Conservation (phyloP, 257 asterid species). For the Leonotis leonurus region DNA sequence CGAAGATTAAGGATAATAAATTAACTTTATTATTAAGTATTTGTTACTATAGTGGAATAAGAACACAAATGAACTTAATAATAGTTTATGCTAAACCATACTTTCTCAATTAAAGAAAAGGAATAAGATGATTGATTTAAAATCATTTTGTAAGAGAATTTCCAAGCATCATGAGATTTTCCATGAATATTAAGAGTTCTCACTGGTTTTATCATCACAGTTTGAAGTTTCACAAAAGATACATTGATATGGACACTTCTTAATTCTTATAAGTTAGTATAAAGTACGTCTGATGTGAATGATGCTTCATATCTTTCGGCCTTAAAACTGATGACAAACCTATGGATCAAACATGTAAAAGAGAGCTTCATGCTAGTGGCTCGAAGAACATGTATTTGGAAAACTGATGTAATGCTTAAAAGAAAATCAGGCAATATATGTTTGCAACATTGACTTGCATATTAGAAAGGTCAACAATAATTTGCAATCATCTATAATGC, state of each 20-base stretch:
- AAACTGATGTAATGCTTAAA: not conserved
- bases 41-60: too few relatives aligned
- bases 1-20: too few relatives aligned
- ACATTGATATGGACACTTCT: not conserved
- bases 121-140: too few relatives aligned
- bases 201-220: not conserved
- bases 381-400: conserved; percentile 2
- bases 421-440: not conserved
- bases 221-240: not conserved
- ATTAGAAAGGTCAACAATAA: conserved; percentile 6
- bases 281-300: not conserved
- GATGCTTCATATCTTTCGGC: not conserved
- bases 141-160: too few relatives aligned
- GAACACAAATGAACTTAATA: too few relatives aligned
- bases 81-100: too few relatives aligned
- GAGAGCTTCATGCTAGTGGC: not conserved
- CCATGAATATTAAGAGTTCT: not conserved
- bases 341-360: not conserved
- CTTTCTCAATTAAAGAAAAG: too few relatives aligned
- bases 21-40: too few relatives aligned
- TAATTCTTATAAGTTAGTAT: not conserved
- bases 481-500: not conserved
- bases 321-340: not conserved
- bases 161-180: not conserved
- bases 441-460: not conserved